phyloP scores from a whole-genome alignment of 768 basidiomycete genomes.

The Russula brevipes region DNA sequence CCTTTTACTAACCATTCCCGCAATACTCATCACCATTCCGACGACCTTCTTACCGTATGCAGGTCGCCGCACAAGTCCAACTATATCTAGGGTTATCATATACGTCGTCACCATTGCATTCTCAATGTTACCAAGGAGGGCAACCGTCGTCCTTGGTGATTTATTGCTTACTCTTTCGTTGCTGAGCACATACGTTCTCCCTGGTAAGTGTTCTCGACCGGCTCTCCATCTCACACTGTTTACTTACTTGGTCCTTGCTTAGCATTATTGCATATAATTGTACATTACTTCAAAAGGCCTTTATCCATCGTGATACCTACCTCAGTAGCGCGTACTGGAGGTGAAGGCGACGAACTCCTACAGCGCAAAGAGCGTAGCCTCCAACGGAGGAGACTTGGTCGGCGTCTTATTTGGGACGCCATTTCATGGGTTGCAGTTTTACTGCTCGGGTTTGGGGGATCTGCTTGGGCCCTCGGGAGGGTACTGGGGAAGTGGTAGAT shows the following conservation, averaged over 20 bases:
- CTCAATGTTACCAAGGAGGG: constrained; percentile 40
- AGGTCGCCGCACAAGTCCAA: constrained; percentile 41
- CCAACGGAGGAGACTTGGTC: constrained; percentile 66
- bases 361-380: constrained; percentile 82
- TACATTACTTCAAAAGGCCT: constrained; percentile 81
- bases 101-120: constrained; percentile 41
- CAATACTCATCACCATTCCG: constrained; percentile 52
- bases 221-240: background rate
- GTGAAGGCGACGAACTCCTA: constrained; percentile 58
- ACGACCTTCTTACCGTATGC: constrained; percentile 45
- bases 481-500: constrained; percentile 49
- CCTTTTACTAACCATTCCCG: constrained; percentile 56
- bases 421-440: constrained; percentile 71
- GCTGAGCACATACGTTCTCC: constrained; percentile 55
- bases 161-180: constrained; percentile 48
- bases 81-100: constrained; percentile 43
- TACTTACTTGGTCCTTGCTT: constrained; percentile 7
- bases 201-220: constrained; percentile 38
- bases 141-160: constrained; percentile 43
- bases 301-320: constrained; percentile 74
- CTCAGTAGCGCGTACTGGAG: constrained; percentile 13
- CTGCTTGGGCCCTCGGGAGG: constrained; percentile 54
- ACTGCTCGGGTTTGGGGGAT: constrained; percentile 51
- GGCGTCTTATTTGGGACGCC: constrained; percentile 78
- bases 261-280: constrained; percentile 73